Conservation (phyloP, 495 filamentous ascomycete genomes). For the Elaphomyces granulatus region DNA sequence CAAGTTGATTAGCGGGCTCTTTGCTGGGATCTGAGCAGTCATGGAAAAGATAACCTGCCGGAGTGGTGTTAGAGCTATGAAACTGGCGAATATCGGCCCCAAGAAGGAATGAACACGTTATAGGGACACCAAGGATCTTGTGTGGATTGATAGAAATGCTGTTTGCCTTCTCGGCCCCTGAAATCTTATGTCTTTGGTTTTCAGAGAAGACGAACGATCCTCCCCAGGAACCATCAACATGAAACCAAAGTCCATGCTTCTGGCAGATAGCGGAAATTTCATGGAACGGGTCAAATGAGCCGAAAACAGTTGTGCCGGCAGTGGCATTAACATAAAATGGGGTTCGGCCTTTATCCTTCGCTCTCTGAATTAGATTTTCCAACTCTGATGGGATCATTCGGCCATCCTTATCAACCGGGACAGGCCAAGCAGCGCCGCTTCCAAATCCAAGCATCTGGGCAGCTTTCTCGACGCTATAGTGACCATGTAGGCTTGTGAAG, state of each 20-base stretch:
- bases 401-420: conserved; percentile 57
- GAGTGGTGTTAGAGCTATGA: conserved; percentile 68
- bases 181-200: conserved; percentile 45
- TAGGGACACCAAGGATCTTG: conserved; percentile 87
- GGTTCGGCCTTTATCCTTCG: conserved; percentile 48
- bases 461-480: conserved; percentile 92
- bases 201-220: conserved; percentile 68
- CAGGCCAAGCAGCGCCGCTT: conserved; percentile 51
- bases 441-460: conserved; percentile 79
- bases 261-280: conserved; percentile 58
- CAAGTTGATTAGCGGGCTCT: conserved; percentile 3
- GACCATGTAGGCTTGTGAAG: conserved; percentile 81
- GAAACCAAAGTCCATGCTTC: conserved; percentile 66
- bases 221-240: conserved; percentile 86
- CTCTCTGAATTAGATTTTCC: conserved; percentile 40
- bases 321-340: conserved; percentile 95
- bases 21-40: conserved; percentile 23
- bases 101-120: conserved; percentile 85
- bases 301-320: conserved; percentile 85
- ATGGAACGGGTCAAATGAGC: conserved; percentile 72
- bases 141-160: conserved; percentile 82
- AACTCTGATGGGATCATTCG: conserved; percentile 56
- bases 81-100: conserved; percentile 60
- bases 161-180: conserved; percentile 58
- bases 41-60: conserved; percentile 81